These are phyloP conservation scores for Aureobasidium namibiae DNA, from an alignment of 2,329 filamentous ascomycete species.

Conservation along the genomic window DNA sequence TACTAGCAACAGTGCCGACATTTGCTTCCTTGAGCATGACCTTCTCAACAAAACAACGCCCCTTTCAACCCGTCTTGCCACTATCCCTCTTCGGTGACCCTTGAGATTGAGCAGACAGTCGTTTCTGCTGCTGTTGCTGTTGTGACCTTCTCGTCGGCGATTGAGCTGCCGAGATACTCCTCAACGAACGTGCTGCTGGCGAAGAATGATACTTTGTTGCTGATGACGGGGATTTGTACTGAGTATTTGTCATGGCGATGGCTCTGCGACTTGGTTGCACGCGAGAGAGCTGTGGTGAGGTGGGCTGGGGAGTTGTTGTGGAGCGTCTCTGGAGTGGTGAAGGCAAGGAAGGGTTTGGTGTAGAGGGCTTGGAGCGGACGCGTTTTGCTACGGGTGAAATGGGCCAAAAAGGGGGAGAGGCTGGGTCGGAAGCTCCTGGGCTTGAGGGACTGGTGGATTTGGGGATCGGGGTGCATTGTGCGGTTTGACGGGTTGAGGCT, in stretches of 20 bases:
- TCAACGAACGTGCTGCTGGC: background rate
- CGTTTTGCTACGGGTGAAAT: background rate
- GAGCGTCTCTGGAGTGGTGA: background rate
- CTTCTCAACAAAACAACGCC: too few species aligned
- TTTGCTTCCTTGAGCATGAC: too few species aligned
- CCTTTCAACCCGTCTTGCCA: background rate
- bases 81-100: background rate
- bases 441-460: background rate
- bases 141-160: background rate
- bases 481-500: background rate
- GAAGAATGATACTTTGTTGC: background rate
- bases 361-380: background rate
- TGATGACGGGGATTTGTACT: background rate
- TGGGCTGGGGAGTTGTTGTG: background rate
- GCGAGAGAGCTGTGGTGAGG: background rate
- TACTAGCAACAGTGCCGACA: too few species aligned
- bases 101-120: background rate
- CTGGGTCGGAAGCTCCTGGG: background rate
- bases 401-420: conserved; percentile 1
- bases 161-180: background rate
- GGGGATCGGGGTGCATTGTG: background rate
- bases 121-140: background rate
- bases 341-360: background rate
- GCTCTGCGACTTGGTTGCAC: background rate
- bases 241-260: background rate